Evolutionary conservation across 2,329 filamentous ascomycete genomes (phyloP).

Genomic region (Fusarium guadeloupense): DNA sequence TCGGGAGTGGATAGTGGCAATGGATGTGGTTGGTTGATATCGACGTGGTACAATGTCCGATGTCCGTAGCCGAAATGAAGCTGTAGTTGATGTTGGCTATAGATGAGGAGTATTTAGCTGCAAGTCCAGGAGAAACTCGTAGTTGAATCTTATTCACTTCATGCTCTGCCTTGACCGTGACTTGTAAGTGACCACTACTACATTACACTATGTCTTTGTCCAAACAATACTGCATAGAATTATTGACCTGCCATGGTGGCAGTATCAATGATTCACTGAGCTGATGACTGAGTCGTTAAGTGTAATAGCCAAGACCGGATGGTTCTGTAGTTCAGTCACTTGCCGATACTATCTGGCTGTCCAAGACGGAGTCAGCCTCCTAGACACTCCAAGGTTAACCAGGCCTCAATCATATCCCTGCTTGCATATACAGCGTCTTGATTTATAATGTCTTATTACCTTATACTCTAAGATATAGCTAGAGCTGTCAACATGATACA

Average conservation of each 20-base stretch:
- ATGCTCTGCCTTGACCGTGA: neutral
- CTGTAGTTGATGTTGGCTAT: neutral
- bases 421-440: conserved; percentile 10
- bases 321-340: neutral
- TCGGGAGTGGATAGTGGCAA: conserved; percentile 8
- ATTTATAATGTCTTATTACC: conserved; percentile 4
- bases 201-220: neutral
- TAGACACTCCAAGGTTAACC: neutral
- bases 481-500: neutral
- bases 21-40: conserved; percentile 12
- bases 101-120: neutral
- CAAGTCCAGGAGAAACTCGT: neutral
- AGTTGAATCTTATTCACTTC: neutral
- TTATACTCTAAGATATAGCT: neutral
- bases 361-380: neutral
- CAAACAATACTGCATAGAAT: too few species aligned
- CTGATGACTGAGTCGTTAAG: neutral
- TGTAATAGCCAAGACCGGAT: too few species aligned
- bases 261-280: neutral
- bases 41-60: conserved; percentile 10
- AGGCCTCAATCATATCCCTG: conserved; percentile 1
- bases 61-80: conserved; percentile 29
- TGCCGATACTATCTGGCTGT: neutral
- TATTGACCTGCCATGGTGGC: too few species aligned
- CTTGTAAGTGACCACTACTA: neutral